phyloP scores from a whole-genome alignment of 208 protist genomes.

The Leishmania amazonensis region DNA sequence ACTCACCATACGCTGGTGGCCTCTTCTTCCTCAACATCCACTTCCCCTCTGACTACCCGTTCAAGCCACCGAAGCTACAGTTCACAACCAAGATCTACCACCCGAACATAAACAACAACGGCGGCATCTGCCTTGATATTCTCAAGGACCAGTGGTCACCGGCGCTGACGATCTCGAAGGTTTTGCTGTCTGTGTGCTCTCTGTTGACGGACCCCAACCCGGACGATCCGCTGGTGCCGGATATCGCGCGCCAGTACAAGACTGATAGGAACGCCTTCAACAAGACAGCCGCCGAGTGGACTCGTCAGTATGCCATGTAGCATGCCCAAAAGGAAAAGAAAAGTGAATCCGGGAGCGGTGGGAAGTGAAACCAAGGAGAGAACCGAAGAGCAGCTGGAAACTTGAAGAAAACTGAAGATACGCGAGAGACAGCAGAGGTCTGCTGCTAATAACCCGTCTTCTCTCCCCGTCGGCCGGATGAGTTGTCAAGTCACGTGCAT shows the following conservation, averaged over 20 bases:
- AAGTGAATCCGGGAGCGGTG: constrained; percentile 42
- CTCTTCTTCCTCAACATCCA: constrained; percentile 99
- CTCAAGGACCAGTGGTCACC: constrained; percentile 97
- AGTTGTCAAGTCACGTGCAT: constrained; percentile 1
- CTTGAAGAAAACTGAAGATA: constrained; percentile 6
- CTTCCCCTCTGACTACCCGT: constrained; percentile 98
- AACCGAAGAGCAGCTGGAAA: neutral
- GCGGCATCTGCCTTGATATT: constrained; percentile 98
- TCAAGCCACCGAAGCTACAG: constrained; percentile 94
- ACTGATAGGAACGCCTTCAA: constrained; percentile 91
- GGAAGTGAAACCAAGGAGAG: constrained; percentile 15
- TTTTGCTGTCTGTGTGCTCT: constrained; percentile 98
- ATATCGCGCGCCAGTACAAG: constrained; percentile 98
- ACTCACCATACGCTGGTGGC: constrained; percentile 97
- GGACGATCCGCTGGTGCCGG: constrained; percentile 98
- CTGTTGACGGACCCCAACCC: constrained; percentile 99
- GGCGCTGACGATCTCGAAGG: constrained; percentile 98
- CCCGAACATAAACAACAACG: constrained; percentile 98
- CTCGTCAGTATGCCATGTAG: constrained; percentile 69
- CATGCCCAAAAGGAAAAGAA: constrained; percentile 56
- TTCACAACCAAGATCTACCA: constrained; percentile 97
- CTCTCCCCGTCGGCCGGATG: neutral
- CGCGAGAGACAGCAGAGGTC: neutral
- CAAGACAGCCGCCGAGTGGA: constrained; percentile 95
- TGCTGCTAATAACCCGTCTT: neutral